Conservation (phyloP, 2,329 filamentous ascomycete species). For the Diaporthe citri region DNA sequence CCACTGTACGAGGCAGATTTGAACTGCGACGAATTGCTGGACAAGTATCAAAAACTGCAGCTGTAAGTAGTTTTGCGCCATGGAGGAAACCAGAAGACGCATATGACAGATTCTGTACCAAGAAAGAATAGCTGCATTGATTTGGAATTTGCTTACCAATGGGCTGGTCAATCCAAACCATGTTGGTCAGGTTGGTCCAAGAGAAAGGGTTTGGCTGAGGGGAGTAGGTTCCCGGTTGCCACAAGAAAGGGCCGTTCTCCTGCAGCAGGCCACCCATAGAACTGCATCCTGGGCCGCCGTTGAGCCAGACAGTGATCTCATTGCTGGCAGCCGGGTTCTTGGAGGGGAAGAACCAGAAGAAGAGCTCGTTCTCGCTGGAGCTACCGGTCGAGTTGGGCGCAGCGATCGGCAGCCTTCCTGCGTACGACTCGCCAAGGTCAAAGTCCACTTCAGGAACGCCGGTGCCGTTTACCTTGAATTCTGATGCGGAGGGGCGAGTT, state of each 20-base stretch:
- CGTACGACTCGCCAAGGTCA: conserved; percentile 75
- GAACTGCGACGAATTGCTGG: too few species aligned
- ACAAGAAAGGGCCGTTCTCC: conserved; percentile 78
- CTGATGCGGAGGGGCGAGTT: conserved; percentile 50
- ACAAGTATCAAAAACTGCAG: too few species aligned
- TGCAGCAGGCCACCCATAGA: conserved; percentile 76
- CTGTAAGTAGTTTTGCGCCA: too few species aligned
- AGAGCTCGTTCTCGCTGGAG: conserved; percentile 60
- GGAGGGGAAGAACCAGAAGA: conserved; percentile 77
- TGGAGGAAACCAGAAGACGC: not conserved
- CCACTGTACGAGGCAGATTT: not conserved
- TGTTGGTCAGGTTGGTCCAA: conserved; percentile 79
- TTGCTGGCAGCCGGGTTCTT: conserved; percentile 62
- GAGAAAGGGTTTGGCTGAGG: conserved; percentile 74
- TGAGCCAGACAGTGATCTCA: conserved; percentile 74
- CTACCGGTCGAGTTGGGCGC: conserved; percentile 51
- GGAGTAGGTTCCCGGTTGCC: conserved; percentile 74
- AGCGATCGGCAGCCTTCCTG: conserved; percentile 73
- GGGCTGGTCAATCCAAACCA: conserved; percentile 79
- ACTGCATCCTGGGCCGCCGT: conserved; percentile 67
- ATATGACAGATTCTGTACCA: not conserved
- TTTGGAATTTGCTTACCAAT: conserved; percentile 48
- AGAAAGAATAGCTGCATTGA: too few species aligned
- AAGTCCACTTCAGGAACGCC: conserved; percentile 77
- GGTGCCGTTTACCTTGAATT: conserved; percentile 74